A percentile compares a stretch with the other conserved stretches of the same genome.
These are phyloP conservation scores for Petrea volubilis DNA, from an alignment of 257 asterid genomes.

Conservation along the genomic window DNA sequence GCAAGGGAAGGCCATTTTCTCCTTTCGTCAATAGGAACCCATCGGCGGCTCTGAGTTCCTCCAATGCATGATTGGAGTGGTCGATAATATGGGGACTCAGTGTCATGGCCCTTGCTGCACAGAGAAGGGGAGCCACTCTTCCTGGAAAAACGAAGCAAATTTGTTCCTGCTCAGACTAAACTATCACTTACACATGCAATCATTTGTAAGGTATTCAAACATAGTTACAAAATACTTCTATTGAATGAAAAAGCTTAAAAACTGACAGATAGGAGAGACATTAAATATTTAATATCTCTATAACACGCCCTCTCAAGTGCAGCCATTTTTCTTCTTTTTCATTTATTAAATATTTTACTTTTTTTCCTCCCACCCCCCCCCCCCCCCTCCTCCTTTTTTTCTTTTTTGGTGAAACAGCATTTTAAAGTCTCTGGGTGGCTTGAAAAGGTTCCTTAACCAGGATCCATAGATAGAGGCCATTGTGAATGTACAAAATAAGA, in stretches of 20 bases:
- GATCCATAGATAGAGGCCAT: neutral
- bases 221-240: neutral
- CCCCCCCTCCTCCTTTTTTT: no score
- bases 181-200: constrained; percentile 4
- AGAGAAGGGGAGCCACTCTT: constrained; percentile 69
- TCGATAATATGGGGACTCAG: constrained; percentile 88
- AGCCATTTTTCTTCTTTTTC: no score
- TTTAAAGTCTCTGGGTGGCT: neutral
- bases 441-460: neutral
- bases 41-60: constrained; percentile 88
- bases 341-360: no score
- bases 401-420: neutral
- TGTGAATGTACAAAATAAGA: neutral
- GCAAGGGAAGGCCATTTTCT: constrained; percentile 85
- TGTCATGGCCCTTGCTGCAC: constrained; percentile 74
- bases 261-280: no score
- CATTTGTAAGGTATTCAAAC: neutral
- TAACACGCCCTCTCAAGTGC: no score
- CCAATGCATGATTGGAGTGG: constrained; percentile 83
- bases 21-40: constrained; percentile 81
- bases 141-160: constrained; percentile 56
- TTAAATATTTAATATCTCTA: no score
- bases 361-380: no score
- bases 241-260: neutral
- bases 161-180: constrained; percentile 17